Percentiles rank a stretch among this genome's conserved stretches.
These are phyloP conservation scores for Diaporthe citri DNA, from an alignment of 2,329 filamentous ascomycete species.

Conservation along the genomic window DNA sequence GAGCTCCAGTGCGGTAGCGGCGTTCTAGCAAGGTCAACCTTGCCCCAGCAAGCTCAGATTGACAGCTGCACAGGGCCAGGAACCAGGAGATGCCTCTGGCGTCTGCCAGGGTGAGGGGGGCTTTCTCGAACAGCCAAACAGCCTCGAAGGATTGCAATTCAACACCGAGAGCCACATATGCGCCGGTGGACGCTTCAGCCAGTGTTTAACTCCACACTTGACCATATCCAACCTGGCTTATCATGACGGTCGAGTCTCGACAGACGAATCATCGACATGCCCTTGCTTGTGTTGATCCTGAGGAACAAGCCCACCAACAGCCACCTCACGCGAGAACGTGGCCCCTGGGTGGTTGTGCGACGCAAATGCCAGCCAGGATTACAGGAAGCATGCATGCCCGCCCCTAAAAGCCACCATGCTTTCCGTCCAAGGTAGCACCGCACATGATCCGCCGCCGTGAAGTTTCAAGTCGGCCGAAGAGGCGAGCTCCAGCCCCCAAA, in stretches of 20 bases:
- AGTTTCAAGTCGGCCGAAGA: background rate
- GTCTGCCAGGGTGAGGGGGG: background rate
- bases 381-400: background rate
- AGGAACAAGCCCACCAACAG: background rate
- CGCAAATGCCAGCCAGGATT: background rate
- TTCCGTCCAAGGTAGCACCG: conserved; percentile 15
- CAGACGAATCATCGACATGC: background rate
- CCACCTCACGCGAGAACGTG: background rate
- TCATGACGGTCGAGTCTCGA: background rate
- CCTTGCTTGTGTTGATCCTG: background rate
- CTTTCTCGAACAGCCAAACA: background rate
- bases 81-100: background rate
- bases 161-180: background rate
- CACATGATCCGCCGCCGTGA: background rate
- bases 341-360: background rate
- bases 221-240: background rate
- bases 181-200: background rate
- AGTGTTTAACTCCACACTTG: background rate
- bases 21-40: background rate
- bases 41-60: background rate
- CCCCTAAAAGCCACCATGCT: background rate
- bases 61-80: background rate
- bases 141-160: background rate
- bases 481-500: background rate
- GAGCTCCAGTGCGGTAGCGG: background rate